Evolutionary conservation across 495 filamentous ascomycete species (phyloP).

Genomic region (Parmelia sp.): DNA sequence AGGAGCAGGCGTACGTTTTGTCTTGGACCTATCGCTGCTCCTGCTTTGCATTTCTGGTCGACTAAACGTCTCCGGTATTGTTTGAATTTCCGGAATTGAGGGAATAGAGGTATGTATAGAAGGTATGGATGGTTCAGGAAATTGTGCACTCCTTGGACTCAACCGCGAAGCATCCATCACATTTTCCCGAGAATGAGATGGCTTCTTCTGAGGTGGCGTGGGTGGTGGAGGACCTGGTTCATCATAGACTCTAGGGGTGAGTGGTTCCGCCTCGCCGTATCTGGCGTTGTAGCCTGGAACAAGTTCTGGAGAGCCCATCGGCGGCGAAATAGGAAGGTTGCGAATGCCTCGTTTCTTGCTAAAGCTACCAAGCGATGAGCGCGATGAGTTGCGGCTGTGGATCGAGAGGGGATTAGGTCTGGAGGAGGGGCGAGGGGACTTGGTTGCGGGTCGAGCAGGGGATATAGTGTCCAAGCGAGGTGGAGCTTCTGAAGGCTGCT

Average conservation of each 20-base stretch:
- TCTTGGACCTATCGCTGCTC: constrained; percentile 14
- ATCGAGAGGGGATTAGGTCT: constrained; percentile 42
- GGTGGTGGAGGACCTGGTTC: constrained; percentile 51
- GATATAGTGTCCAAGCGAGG: constrained; percentile 29
- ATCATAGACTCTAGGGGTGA: constrained; percentile 51
- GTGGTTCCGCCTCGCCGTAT: constrained; percentile 48
- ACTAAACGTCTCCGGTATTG: constrained; percentile 18
- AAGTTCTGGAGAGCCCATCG: constrained; percentile 47
- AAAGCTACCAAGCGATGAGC: constrained; percentile 48
- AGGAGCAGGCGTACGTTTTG: constrained; percentile 24
- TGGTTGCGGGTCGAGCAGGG: constrained; percentile 36
- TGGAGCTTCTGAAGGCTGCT: constrained; percentile 17
- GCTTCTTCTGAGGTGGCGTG: constrained; percentile 25
- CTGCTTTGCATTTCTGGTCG: constrained; percentile 10
- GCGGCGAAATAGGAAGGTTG: constrained; percentile 53
- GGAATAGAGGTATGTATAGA: constrained; percentile 24
- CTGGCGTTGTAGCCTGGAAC: constrained; percentile 30
- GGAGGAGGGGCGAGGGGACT: constrained; percentile 34
- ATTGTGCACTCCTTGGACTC: constrained; percentile 21
- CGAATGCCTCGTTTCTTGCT: constrained; percentile 47
- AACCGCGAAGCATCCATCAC: constrained; percentile 23
- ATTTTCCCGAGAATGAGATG: constrained; percentile 9
- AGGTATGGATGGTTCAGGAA: constrained; percentile 22
- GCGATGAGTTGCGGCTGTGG: constrained; percentile 37
- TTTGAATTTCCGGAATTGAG: constrained; percentile 22